Conservation (phyloP, 2,329 filamentous ascomycete genomes). For the Penicillium concentricum region DNA sequence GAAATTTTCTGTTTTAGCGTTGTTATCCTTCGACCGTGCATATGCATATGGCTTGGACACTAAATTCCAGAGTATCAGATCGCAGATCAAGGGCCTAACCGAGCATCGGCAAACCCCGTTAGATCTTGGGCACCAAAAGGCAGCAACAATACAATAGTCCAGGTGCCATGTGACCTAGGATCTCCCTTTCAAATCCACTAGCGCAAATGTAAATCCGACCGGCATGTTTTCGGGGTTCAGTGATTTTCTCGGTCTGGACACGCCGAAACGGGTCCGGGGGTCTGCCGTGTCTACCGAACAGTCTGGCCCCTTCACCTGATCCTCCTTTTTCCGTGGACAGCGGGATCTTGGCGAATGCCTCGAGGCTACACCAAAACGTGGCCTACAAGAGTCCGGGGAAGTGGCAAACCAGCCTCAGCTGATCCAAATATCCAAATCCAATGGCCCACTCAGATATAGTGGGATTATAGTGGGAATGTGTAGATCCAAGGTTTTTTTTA, state of each 20-base stretch:
- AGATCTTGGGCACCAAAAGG: not conserved
- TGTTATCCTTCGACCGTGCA: slow-evolving; percentile 5
- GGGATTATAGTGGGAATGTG: slow-evolving; percentile 4
- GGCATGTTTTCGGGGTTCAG: not conserved
- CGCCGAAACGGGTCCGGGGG: slow-evolving; percentile 16
- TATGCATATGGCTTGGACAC: not conserved
- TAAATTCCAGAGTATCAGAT: slow-evolving; percentile 3
- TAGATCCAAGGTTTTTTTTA: not conserved
- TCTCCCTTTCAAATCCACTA: not conserved
- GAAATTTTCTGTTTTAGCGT: slow-evolving; percentile 1
- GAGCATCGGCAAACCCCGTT: slow-evolving; percentile 2
- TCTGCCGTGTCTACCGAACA: slow-evolving; percentile 18
- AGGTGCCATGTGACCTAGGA: not conserved
- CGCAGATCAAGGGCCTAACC: not conserved
- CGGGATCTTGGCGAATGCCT: not conserved
- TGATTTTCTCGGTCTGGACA: slow-evolving; percentile 7
- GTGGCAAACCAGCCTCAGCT: slow-evolving; percentile 16
- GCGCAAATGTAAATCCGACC: slow-evolving; percentile 1
- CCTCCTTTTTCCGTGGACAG: not conserved
- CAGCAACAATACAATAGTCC: not conserved
- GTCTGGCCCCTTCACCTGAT: slow-evolving; percentile 15
- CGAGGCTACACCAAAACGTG: slow-evolving; percentile 11
- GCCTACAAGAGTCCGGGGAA: slow-evolving; percentile 20
- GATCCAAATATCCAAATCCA: slow-evolving; percentile 2
- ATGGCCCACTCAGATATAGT: slow-evolving; percentile 10